phyloP scores from a whole-genome alignment of 345 rosid genomes.

The Eucalyptus decipiens region DNA sequence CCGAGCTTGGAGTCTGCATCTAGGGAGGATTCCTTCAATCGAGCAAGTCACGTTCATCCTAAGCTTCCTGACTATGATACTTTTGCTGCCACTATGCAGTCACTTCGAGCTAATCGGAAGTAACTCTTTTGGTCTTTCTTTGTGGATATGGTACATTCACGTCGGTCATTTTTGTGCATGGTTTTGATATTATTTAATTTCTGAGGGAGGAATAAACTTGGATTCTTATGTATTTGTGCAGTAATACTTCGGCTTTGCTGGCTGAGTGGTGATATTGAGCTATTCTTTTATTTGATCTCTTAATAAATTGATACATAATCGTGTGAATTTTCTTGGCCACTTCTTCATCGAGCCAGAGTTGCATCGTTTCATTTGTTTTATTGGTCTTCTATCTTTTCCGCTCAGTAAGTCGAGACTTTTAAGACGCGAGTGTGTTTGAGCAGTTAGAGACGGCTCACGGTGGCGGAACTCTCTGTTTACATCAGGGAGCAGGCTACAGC shows the following conservation, averaged over 20 bases:
- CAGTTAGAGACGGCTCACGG: too few relatives aligned
- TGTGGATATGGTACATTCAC: neutral
- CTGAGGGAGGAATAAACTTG: neutral
- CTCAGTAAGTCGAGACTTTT: neutral
- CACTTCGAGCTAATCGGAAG: constrained; percentile 27
- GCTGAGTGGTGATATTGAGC: neutral
- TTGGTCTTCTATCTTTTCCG: neutral
- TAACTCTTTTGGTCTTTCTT: neutral
- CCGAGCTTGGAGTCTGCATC: neutral
- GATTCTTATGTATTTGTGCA: neutral
- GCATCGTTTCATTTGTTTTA: neutral
- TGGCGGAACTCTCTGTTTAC: neutral
- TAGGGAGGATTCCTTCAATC: constrained; percentile 4
- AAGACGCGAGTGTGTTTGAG: neutral
- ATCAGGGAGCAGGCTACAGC: neutral
- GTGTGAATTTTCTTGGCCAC: neutral
- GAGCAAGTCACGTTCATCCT: constrained; percentile 50
- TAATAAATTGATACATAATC: neutral
- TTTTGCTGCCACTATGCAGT: constrained; percentile 41
- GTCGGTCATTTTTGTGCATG: neutral
- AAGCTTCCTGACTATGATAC: constrained; percentile 83
- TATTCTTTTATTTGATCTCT: neutral
- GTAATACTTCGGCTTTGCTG: neutral
- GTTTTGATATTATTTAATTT: neutral
- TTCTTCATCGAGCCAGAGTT: neutral